These are phyloP conservation scores for Saccharomyces kudriavzevii DNA, from an alignment of 805 yeast genomes.

Conservation along the genomic window DNA sequence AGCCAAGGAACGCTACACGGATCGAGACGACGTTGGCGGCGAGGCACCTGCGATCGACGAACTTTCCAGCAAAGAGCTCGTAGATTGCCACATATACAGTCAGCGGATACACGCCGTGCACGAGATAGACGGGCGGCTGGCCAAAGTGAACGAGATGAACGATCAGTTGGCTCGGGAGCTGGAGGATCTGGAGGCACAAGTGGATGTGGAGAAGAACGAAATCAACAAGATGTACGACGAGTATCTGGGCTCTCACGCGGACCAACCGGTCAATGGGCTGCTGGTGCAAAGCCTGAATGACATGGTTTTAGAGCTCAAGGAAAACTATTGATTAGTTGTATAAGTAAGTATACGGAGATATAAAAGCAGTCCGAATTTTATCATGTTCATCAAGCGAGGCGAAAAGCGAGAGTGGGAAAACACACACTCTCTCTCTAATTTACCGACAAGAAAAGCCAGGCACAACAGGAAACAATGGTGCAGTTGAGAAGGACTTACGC, in stretches of 20 bases:
- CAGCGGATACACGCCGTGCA: conserved; percentile 15
- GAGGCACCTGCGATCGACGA: conserved; percentile 15
- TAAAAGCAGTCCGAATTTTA: background rate
- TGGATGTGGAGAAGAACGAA: conserved; percentile 20
- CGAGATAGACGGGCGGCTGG: conserved; percentile 20
- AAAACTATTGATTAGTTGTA: conserved; percentile 3
- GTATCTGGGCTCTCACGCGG: conserved; percentile 19
- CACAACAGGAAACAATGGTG: background rate
- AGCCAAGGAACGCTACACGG: conserved; percentile 23
- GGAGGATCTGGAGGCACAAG: conserved; percentile 9
- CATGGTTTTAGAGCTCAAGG: conserved; percentile 22
- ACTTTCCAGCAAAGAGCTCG: conserved; percentile 19
- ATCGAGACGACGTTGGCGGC: conserved; percentile 3
- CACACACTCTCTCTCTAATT: no score
- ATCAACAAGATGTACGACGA: conserved; percentile 28
- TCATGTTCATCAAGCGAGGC: background rate
- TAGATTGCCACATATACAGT: conserved; percentile 20
- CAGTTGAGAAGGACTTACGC: conserved; percentile 13
- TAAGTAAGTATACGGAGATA: conserved; percentile 1
- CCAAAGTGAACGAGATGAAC: conserved; percentile 17
- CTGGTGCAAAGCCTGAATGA: conserved; percentile 22
- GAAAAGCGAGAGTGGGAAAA: background rate
- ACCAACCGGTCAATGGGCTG: conserved; percentile 14
- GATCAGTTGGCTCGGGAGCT: conserved; percentile 19
- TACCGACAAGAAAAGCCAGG: background rate